Evolutionary conservation across 2,329 filamentous ascomycete species (phyloP).

Genomic region (Salinomyces thailandicus): DNA sequence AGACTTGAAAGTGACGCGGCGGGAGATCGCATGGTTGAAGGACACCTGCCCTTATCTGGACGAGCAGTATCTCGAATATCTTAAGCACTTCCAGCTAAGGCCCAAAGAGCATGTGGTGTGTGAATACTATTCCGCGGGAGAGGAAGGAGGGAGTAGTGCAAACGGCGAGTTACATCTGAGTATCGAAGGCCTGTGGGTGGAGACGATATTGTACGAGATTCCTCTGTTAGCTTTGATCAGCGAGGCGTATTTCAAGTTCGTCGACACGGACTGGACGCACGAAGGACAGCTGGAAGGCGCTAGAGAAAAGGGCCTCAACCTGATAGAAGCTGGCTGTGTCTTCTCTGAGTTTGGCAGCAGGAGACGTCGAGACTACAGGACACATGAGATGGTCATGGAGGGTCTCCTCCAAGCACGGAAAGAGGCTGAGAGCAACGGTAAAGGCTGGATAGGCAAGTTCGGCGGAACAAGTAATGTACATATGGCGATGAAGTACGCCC

Average conservation of each 20-base stretch:
- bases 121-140: conserved; percentile 52
- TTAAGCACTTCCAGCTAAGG: conserved; percentile 69
- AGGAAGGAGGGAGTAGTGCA: conserved; percentile 46
- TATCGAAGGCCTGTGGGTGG: conserved; percentile 76
- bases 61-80: conserved; percentile 65
- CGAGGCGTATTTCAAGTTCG: conserved; percentile 95
- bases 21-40: conserved; percentile 71
- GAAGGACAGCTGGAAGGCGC: conserved; percentile 78
- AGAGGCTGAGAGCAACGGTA: conserved; percentile 47
- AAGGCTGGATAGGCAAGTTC: conserved; percentile 60
- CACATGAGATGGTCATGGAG: conserved; percentile 81
- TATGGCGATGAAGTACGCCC: conserved; percentile 83
- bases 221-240: conserved; percentile 84
- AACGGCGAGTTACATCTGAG: conserved; percentile 66
- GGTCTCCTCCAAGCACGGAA: conserved; percentile 71
- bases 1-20: conserved; percentile 64
- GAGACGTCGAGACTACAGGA: conserved; percentile 83
- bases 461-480: conserved; percentile 94
- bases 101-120: conserved; percentile 70
- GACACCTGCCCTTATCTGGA: conserved; percentile 72
- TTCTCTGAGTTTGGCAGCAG: conserved; percentile 93
- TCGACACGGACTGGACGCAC: conserved; percentile 86
- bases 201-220: conserved; percentile 97
- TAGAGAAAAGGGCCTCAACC: conserved; percentile 63
- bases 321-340: conserved; percentile 73